Conservation (phyloP, 2,329 filamentous ascomycete species). For the Ciborinia camelliae region DNA sequence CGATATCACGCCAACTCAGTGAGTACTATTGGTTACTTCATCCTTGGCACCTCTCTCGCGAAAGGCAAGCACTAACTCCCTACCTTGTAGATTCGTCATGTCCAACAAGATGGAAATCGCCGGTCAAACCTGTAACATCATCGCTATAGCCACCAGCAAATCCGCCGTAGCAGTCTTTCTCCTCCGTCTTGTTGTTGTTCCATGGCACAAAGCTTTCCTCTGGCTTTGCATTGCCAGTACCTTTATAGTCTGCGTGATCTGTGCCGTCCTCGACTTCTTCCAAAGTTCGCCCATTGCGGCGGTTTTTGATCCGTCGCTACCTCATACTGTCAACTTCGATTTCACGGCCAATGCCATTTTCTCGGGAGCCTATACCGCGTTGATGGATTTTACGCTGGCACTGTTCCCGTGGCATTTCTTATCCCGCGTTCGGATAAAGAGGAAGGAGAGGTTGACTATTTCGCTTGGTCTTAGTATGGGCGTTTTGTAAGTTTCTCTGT, state of each 20-base stretch:
- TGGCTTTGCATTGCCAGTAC: background rate
- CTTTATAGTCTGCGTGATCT: background rate
- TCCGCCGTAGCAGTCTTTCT: slow-evolving; percentile 14
- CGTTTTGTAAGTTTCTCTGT: slow-evolving; percentile 5
- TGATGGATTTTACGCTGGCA: slow-evolving; percentile 13
- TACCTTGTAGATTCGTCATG: background rate
- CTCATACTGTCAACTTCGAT: slow-evolving; percentile 4
- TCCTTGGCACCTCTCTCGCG: no score
- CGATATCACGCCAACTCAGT: background rate
- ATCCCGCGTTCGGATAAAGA: background rate
- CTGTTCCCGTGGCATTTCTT: slow-evolving; percentile 17
- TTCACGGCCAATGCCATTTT: slow-evolving; percentile 10
- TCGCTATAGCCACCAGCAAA: slow-evolving; percentile 6
- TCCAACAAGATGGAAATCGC: slow-evolving; percentile 17
- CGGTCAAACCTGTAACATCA: slow-evolving; percentile 13
- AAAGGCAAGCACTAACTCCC: background rate
- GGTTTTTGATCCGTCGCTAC: slow-evolving; percentile 3
- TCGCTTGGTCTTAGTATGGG: slow-evolving; percentile 12
- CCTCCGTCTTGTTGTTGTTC: slow-evolving; percentile 11
- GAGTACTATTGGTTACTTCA: background rate
- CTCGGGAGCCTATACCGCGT: background rate
- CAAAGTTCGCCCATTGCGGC: background rate
- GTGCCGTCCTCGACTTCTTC: background rate
- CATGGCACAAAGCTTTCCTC: slow-evolving; percentile 12
- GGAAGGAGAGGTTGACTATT: slow-evolving; percentile 12